Evolutionary conservation across 2,329 filamentous ascomycete species (phyloP).

Genomic region (Fusarium sp.): DNA sequence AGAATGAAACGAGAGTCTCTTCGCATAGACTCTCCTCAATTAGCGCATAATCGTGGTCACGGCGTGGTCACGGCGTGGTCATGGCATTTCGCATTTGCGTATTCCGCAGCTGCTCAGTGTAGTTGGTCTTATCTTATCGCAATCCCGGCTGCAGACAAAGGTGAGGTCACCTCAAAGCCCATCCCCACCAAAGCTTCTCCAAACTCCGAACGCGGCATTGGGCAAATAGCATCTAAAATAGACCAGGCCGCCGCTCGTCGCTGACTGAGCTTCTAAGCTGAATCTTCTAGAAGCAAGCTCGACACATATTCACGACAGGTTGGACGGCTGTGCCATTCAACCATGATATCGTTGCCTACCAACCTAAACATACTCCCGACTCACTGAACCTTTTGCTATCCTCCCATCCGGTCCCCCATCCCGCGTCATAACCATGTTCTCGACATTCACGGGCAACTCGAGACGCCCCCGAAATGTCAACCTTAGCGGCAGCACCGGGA

Average conservation of each 20-base stretch:
- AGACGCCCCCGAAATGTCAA: constrained; percentile 92
- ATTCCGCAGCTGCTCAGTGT: constrained; percentile 17
- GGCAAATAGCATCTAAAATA: constrained; percentile 34
- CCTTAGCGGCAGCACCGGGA: constrained; percentile 83
- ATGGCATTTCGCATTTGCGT: constrained; percentile 28
- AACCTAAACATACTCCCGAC: constrained; percentile 10
- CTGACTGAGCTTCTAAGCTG: constrained; percentile 42
- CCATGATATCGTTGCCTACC: constrained; percentile 24
- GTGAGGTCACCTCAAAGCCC: constrained; percentile 38
- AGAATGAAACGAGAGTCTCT: background rate
- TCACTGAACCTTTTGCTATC: background rate
- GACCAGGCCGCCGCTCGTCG: constrained; percentile 20
- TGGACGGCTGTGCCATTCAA: constrained; percentile 2
- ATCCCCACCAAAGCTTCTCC: constrained; percentile 41
- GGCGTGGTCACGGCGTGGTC: background rate
- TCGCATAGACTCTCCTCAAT: background rate
- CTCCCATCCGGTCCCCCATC: background rate
- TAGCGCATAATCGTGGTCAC: constrained; percentile 19
- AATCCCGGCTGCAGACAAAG: constrained; percentile 1
- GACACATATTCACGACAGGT: constrained; percentile 6
- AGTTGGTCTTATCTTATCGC: constrained; percentile 34
- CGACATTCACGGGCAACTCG: constrained; percentile 88
- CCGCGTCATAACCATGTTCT: constrained; percentile 73
- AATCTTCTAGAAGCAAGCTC: constrained; percentile 43
- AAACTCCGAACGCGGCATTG: constrained; percentile 31